Conservation (phyloP, 2,329 filamentous ascomycete genomes). For the Colletotrichum nymphaeae region DNA sequence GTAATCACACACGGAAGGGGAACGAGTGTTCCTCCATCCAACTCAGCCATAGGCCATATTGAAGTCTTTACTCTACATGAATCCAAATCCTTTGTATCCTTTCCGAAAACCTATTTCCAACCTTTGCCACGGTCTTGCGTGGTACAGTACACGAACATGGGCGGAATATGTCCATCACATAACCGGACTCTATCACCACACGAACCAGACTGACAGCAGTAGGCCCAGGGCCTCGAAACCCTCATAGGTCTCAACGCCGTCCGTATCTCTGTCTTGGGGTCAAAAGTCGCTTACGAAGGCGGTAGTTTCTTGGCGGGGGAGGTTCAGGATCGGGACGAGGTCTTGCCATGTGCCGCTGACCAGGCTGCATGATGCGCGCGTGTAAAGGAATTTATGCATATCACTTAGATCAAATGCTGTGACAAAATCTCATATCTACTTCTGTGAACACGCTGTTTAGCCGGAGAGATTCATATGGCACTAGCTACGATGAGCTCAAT, state of each 20-base stretch:
- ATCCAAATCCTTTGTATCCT: not conserved
- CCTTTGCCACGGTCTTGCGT: not conserved
- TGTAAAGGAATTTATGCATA: no score
- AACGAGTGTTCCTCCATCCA: no score
- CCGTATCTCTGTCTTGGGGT: not conserved
- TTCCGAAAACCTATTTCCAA: not conserved
- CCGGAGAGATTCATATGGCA: not conserved
- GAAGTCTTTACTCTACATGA: not conserved
- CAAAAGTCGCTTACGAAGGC: conserved; percentile 21
- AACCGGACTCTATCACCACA: not conserved
- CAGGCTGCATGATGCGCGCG: not conserved
- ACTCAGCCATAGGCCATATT: not conserved
- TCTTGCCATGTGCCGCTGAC: conserved; percentile 36
- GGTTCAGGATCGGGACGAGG: conserved; percentile 39
- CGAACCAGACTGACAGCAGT: conserved; percentile 33
- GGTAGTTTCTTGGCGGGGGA: conserved; percentile 43
- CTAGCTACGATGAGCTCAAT: not conserved
- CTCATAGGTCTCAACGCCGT: not conserved
- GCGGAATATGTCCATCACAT: not conserved
- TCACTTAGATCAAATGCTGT: no score
- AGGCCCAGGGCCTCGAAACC: not conserved
- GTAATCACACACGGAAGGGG: not conserved
- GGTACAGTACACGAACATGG: not conserved
- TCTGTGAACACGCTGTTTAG: no score
- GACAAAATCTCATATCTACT: no score